Percentiles rank a stretch among this genome's conserved stretches.
These are phyloP conservation scores for Boletus pseudopeckii DNA, from an alignment of 768 basidiomycete genomes.

Conservation along the genomic window DNA sequence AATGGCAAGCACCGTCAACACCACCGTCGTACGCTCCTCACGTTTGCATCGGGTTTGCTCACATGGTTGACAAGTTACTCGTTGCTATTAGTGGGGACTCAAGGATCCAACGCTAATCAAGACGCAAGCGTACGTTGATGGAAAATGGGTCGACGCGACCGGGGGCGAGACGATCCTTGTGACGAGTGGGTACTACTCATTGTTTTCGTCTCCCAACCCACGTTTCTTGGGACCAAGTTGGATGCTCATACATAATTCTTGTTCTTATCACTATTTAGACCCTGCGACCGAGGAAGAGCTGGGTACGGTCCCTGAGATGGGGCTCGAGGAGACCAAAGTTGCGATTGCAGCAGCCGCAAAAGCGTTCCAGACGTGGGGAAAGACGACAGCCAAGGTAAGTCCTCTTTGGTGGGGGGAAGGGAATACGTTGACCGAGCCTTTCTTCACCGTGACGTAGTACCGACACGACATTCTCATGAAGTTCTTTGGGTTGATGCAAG, in stretches of 20 bases:
- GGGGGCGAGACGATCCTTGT: constrained; percentile 71
- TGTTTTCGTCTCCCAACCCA: neutral
- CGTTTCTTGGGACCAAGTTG: neutral
- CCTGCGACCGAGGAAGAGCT: constrained; percentile 83
- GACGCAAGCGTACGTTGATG: constrained; percentile 75
- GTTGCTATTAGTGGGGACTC: constrained; percentile 55
- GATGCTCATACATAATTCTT: neutral
- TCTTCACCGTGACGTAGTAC: constrained; percentile 39
- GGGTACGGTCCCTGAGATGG: constrained; percentile 89
- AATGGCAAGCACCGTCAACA: constrained; percentile 53
- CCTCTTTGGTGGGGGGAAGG: neutral
- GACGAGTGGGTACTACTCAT: constrained; percentile 50
- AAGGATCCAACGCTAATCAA: constrained; percentile 75
- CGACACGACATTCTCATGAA: constrained; percentile 84
- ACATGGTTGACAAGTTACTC: neutral
- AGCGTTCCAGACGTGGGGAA: constrained; percentile 84
- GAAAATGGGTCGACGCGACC: constrained; percentile 82
- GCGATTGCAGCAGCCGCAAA: constrained; percentile 80
- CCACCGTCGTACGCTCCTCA: constrained; percentile 32
- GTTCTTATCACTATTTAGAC: constrained; percentile 45
- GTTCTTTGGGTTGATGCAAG: constrained; percentile 72
- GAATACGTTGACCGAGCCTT: neutral
- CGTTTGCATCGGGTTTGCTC: neutral
- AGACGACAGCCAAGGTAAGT: constrained; percentile 79
- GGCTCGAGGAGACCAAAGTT: constrained; percentile 72